phyloP scores from a whole-genome alignment of 2,329 filamentous ascomycete species.

The Ramularia endophylla region DNA sequence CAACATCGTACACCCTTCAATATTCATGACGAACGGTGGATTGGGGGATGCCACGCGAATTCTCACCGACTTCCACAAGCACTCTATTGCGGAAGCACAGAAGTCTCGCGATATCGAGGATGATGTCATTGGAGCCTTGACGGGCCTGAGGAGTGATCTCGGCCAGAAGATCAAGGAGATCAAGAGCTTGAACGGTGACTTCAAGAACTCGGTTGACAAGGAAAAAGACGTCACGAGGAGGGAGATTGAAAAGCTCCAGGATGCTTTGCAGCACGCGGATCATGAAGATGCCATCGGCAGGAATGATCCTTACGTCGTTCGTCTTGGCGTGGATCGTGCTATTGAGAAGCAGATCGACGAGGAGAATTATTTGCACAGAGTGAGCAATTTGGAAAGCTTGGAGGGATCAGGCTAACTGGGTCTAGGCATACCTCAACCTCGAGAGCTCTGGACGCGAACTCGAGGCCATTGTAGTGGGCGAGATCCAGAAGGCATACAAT shows the following conservation, averaged over 20 bases:
- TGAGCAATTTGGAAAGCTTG: constrained; percentile 38
- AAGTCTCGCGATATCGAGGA: constrained; percentile 88
- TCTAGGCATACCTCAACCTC: constrained; percentile 86
- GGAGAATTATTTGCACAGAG: constrained; percentile 93
- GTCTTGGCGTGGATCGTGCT: constrained; percentile 79
- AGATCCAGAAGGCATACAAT: constrained; percentile 97
- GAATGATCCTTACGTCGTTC: constrained; percentile 85
- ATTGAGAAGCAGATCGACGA: constrained; percentile 91
- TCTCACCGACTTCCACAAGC: constrained; percentile 75
- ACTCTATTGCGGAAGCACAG: constrained; percentile 70
- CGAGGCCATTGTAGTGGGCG: constrained; percentile 91
- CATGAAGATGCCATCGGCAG: constrained; percentile 73
- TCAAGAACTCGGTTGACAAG: constrained; percentile 94
- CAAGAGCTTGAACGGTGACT: constrained; percentile 85
- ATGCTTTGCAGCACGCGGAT: constrained; percentile 72
- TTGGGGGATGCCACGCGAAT: constrained; percentile 80
- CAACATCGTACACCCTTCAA: constrained; percentile 66
- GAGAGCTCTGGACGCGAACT: constrained; percentile 92
- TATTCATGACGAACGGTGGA: constrained; percentile 76
- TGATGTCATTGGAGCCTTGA: constrained; percentile 83
- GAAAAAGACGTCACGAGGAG: constrained; percentile 82
- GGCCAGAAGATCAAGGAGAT: constrained; percentile 99
- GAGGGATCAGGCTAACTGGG: constrained; percentile 13
- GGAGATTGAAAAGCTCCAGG: constrained; percentile 73
- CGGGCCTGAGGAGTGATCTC: constrained; percentile 78